Percentiles rank a stretch among this genome's conserved stretches.
Conservation (phyloP, 441 rosid species). For the Adansonia rubrostipa region DNA sequence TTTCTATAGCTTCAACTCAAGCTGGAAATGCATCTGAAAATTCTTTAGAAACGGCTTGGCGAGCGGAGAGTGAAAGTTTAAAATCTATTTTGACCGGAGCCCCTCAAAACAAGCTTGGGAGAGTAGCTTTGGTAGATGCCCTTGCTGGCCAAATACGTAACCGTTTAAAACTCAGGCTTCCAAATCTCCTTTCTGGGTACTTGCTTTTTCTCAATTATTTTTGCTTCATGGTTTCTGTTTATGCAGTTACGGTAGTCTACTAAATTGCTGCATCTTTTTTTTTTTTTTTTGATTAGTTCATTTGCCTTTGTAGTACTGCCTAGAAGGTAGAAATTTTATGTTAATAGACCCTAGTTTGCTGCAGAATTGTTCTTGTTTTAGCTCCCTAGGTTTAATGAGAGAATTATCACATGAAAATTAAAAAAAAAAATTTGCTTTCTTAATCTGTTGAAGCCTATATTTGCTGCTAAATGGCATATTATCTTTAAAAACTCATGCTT, state of each 20-base stretch:
- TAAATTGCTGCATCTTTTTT: constrained; percentile 11
- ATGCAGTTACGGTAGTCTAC: background rate
- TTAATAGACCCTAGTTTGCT: background rate
- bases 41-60: constrained; percentile 97
- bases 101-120: constrained; percentile 86
- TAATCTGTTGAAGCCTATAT: background rate
- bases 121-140: constrained; percentile 85
- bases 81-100: constrained; percentile 82
- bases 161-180: constrained; percentile 91
- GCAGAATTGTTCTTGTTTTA: background rate
- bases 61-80: constrained; percentile 90
- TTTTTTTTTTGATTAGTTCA: background rate
- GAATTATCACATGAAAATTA: background rate
- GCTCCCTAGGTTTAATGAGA: background rate
- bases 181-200: constrained; percentile 92
- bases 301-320: constrained; percentile 4
- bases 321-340: background rate
- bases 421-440: background rate
- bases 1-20: constrained; percentile 80
- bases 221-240: constrained; percentile 16
- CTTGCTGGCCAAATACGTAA: constrained; percentile 86
- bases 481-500: background rate
- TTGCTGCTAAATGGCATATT: background rate
- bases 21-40: constrained; percentile 74
- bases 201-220: constrained; percentile 19